Evolutionary conservation across 2,329 filamentous ascomycete genomes (phyloP).

Genomic region (Hymenoscyphus occultus): DNA sequence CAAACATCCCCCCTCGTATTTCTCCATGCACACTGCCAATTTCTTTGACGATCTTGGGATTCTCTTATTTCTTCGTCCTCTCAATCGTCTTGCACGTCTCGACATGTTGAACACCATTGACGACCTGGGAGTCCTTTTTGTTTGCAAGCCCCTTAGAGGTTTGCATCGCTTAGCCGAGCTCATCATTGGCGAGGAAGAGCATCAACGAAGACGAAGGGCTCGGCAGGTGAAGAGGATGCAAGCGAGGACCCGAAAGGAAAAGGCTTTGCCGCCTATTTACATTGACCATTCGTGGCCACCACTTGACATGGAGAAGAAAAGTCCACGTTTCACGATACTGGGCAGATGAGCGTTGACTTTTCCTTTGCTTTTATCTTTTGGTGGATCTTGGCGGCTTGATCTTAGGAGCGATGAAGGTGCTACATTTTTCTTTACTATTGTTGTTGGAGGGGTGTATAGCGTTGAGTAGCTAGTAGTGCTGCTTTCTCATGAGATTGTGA

Average conservation of each 20-base stretch:
- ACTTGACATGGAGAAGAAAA: neutral
- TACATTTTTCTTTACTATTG: slow-evolving; percentile 1
- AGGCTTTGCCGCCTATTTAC: neutral
- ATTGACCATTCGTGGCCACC: slow-evolving; percentile 6
- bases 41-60: slow-evolving; percentile 31
- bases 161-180: slow-evolving; percentile 21
- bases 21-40: slow-evolving; percentile 18
- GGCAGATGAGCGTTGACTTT: slow-evolving; percentile 4
- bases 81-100: slow-evolving; percentile 18
- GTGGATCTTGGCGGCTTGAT: neutral
- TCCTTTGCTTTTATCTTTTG: neutral
- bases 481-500: neutral
- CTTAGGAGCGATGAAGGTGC: slow-evolving; percentile 5
- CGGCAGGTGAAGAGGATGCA: neutral
- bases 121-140: slow-evolving; percentile 27
- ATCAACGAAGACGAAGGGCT: neutral
- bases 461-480: slow-evolving; percentile 1
- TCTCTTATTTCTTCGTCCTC: slow-evolving; percentile 21
- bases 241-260: neutral
- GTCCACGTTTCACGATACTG: neutral
- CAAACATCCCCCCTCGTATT: neutral
- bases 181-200: slow-evolving; percentile 5
- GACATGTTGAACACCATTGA: slow-evolving; percentile 25
- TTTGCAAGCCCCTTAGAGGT: slow-evolving; percentile 24
- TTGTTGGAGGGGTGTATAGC: neutral